Conservation (phyloP, 2,329 filamentous ascomycete species). For the Pestalotiopsis sp. region DNA sequence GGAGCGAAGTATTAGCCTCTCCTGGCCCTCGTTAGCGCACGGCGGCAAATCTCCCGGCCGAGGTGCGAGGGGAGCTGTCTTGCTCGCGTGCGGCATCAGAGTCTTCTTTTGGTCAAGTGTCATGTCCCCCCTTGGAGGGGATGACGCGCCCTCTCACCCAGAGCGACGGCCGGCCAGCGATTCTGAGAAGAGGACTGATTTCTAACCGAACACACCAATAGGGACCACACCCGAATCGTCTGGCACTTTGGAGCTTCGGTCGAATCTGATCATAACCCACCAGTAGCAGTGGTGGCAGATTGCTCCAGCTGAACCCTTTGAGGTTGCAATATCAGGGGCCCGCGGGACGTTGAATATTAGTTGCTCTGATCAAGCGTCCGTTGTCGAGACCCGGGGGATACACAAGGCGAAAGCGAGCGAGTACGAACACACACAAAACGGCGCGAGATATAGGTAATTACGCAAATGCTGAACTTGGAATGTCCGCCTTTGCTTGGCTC, state of each 20-base stretch:
- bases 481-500: neutral
- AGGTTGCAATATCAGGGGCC: neutral
- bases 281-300: neutral
- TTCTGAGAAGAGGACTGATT: neutral
- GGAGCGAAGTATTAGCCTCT: slow-evolving; percentile 9
- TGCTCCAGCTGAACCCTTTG: neutral
- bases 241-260: slow-evolving; percentile 4
- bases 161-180: neutral
- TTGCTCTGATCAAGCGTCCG: neutral
- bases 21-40: slow-evolving; percentile 7
- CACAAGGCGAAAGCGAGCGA: neutral
- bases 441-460: neutral
- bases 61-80: neutral
- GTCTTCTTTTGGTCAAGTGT: slow-evolving; percentile 1
- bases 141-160: neutral
- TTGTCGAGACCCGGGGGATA: neutral
- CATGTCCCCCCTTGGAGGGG: neutral
- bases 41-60: slow-evolving; percentile 7
- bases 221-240: slow-evolving; percentile 6
- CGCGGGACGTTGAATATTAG: neutral
- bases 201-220: neutral
- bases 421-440: neutral
- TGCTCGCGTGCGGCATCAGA: slow-evolving; percentile 5
- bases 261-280: slow-evolving; percentile 11
- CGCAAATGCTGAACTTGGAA: too few relatives aligned